A percentile compares a stretch with the other conserved stretches of the same genome.
Conservation (phyloP, 2,329 filamentous ascomycete species). For the Neonectria punicea region DNA sequence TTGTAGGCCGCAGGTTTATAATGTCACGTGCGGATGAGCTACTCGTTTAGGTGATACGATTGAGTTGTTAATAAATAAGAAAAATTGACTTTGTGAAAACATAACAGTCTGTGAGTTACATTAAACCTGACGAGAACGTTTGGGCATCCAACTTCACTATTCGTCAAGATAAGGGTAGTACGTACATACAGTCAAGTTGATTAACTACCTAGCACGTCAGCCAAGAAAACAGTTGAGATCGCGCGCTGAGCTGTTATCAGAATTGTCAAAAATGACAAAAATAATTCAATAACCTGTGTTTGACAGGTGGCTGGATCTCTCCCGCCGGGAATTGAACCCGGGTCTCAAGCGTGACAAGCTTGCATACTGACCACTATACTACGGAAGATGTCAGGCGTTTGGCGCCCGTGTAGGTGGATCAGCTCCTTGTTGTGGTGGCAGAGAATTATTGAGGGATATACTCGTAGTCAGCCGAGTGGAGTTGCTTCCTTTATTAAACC, state of each 20-base stretch:
- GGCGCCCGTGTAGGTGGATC: conserved; percentile 31
- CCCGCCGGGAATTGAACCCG: conserved; percentile 42
- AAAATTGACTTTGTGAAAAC: too few species aligned
- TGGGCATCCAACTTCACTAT: conserved; percentile 18
- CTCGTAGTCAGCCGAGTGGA: background rate
- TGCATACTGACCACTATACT: conserved; percentile 40
- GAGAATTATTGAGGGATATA: background rate
- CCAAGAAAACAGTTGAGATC: too few species aligned
- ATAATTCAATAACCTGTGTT: conserved; percentile 24
- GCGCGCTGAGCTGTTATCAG: too few species aligned
- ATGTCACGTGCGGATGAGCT: too few species aligned
- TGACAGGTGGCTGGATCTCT: conserved; percentile 38
- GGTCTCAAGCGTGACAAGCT: conserved; percentile 40
- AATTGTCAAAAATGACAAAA: conserved; percentile 13
- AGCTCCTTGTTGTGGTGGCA: conserved; percentile 11
- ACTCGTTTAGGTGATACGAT: too few species aligned
- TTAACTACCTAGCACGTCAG: too few species aligned
- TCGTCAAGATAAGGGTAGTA: too few species aligned
- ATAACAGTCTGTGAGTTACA: too few species aligned
- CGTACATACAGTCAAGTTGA: too few species aligned
- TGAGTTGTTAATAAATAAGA: background rate
- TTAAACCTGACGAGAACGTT: background rate
- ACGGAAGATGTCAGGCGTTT: conserved; percentile 32
- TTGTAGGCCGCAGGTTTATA: background rate
- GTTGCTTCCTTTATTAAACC: background rate